Evolutionary conservation across 805 yeast species (phyloP).

Genomic region (Wilhelminamyces savonicus): DNA sequence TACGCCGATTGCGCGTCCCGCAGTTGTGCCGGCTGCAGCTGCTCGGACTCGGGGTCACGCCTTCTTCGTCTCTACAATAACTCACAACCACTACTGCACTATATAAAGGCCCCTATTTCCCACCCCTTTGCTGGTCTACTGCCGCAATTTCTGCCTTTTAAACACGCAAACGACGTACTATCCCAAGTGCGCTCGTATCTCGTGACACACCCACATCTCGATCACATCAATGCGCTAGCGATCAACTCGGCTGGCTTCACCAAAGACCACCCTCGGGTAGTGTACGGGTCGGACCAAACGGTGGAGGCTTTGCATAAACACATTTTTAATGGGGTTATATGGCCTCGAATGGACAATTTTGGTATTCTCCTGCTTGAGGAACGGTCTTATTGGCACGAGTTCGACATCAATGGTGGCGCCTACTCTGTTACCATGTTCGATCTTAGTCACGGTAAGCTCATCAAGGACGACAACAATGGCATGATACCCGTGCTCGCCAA

Average conservation of each 20-base stretch:
- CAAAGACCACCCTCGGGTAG: constrained; percentile 3
- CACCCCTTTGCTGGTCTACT: constrained; percentile 18
- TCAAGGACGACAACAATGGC: not conserved
- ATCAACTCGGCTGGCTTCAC: constrained; percentile 61
- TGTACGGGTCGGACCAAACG: constrained; percentile 48
- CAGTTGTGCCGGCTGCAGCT: constrained; percentile 15
- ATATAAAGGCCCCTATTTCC: constrained; percentile 15
- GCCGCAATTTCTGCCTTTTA: constrained; percentile 17
- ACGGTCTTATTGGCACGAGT: constrained; percentile 6
- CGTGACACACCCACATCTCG: constrained; percentile 81
- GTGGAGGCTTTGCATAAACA: constrained; percentile 44
- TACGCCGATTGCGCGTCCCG: constrained; percentile 11
- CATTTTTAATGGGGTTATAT: constrained; percentile 66
- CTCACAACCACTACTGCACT: constrained; percentile 15
- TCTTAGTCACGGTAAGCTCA: constrained; percentile 26
- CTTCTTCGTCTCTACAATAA: constrained; percentile 26
- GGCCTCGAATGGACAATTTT: constrained; percentile 64
- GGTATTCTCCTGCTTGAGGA: constrained; percentile 16
- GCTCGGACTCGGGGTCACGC: constrained; percentile 1
- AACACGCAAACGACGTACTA: constrained; percentile 27
- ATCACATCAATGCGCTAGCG: constrained; percentile 65
- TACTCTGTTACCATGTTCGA: constrained; percentile 25
- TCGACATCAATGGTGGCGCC: constrained; percentile 8
- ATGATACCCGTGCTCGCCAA: not conserved
- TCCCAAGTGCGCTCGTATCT: constrained; percentile 42